phyloP scores from a whole-genome alignment of 768 basidiomycete genomes.

The Kwoniella botswanensis region DNA sequence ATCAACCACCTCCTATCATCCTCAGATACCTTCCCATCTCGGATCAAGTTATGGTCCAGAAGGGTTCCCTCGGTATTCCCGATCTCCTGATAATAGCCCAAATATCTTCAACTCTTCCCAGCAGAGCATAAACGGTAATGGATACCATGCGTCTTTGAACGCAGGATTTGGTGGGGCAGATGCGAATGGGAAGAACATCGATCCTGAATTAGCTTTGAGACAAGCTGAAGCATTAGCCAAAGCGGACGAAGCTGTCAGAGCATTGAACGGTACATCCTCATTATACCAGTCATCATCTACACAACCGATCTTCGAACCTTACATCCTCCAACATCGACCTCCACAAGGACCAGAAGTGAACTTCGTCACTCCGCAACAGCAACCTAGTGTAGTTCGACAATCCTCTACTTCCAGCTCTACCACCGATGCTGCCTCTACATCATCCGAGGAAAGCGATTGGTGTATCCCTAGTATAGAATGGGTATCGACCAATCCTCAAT shows the following conservation, averaged over 20 bases:
- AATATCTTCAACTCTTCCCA: constrained; percentile 4
- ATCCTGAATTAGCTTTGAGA: constrained; percentile 30
- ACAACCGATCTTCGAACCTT: constrained; percentile 15
- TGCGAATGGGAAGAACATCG: constrained; percentile 14
- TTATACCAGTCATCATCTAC: constrained; percentile 35
- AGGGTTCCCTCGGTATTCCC: constrained; percentile 35
- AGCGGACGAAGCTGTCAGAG: constrained; percentile 48
- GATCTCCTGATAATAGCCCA: constrained; percentile 23
- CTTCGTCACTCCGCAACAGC: constrained; percentile 36
- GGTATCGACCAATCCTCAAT: constrained; percentile 33
- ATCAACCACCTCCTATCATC: constrained; percentile 30
- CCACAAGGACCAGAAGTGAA: constrained; percentile 14
- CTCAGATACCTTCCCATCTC: constrained; percentile 33
- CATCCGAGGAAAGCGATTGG: constrained; percentile 49
- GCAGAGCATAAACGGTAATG: constrained; percentile 6
- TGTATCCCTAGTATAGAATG: constrained; percentile 52
- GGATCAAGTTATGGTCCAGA: constrained; percentile 51
- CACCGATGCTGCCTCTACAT: constrained; percentile 44
- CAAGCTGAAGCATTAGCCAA: constrained; percentile 43
- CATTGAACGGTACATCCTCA: constrained; percentile 45
- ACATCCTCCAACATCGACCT: not conserved
- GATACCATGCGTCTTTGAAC: constrained; percentile 1
- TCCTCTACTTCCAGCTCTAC: constrained; percentile 40
- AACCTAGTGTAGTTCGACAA: constrained; percentile 37
- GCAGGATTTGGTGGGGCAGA: constrained; percentile 20